These are phyloP conservation scores for Peronospora destructor DNA, from an alignment of 352 stramenopile genomes.

Conservation along the genomic window DNA sequence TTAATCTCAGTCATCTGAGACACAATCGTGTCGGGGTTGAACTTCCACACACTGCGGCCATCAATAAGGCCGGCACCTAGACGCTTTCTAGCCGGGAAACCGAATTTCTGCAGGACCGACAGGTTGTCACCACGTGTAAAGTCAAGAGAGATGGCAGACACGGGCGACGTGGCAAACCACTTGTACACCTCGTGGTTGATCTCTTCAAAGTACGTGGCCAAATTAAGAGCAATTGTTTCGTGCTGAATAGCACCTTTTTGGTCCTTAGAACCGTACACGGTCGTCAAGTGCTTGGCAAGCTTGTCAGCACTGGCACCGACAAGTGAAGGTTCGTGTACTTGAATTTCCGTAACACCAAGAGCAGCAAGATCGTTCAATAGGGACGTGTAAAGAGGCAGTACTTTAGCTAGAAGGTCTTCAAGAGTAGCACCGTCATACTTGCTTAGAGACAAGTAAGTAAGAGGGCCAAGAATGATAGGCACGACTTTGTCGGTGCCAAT, in stretches of 20 bases:
- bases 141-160: conserved; percentile 84
- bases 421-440: conserved; percentile 77
- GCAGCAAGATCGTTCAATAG: conserved; percentile 64
- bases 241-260: conserved; percentile 52
- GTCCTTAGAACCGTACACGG: conserved; percentile 64
- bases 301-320: conserved; percentile 62
- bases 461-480: conserved; percentile 72
- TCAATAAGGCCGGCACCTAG: conserved; percentile 88
- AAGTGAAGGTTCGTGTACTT: conserved; percentile 89
- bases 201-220: conserved; percentile 88
- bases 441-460: conserved; percentile 75
- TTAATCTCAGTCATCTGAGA: conserved; percentile 53
- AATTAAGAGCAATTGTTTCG: conserved; percentile 56
- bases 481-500: conserved; percentile 81
- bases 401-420: conserved; percentile 55
- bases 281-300: conserved; percentile 46
- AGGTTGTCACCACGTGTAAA: conserved; percentile 88
- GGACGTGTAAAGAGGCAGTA: conserved; percentile 76
- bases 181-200: conserved; percentile 84
- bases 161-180: conserved; percentile 75
- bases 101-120: conserved; percentile 75
- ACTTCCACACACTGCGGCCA: conserved; percentile 87
- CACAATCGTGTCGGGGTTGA: conserved; percentile 61
- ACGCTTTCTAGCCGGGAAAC: conserved; percentile 77
- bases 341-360: conserved; percentile 79